Conservation (phyloP, 2,329 filamentous ascomycete species). For the Apiospora malaysiana region DNA sequence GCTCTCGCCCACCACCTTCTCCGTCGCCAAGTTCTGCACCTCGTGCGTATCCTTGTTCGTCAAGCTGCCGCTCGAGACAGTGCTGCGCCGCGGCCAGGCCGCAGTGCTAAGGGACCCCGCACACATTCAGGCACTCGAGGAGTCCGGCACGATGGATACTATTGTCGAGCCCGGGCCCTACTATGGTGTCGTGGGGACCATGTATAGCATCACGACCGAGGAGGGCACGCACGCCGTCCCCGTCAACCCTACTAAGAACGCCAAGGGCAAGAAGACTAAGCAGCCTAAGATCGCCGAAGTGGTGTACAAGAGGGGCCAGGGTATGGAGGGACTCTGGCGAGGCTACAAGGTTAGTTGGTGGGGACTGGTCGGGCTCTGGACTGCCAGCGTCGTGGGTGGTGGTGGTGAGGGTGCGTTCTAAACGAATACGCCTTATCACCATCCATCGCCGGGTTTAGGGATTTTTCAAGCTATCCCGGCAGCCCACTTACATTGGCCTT, state of each 20-base stretch:
- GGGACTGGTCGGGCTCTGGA: constrained; percentile 77
- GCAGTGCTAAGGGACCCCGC: constrained; percentile 65
- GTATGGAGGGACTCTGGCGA: constrained; percentile 70
- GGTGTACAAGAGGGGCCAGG: constrained; percentile 66
- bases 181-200: constrained; percentile 85
- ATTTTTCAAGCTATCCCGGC: neutral
- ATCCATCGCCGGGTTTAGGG: neutral
- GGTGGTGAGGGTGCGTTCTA: constrained; percentile 67
- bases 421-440: neutral
- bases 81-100: constrained; percentile 87
- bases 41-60: constrained; percentile 82
- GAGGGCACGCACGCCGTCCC: constrained; percentile 70
- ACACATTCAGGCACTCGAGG: constrained; percentile 56
- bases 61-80: constrained; percentile 89
- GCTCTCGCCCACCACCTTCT: constrained; percentile 81
- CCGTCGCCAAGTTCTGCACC: constrained; percentile 79
- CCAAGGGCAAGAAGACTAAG: constrained; percentile 38
- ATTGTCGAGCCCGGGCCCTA: constrained; percentile 84
- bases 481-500: too few species aligned
- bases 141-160: constrained; percentile 62
- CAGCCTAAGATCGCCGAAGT: constrained; percentile 45
- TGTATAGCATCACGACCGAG: constrained; percentile 84
- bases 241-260: constrained; percentile 38
- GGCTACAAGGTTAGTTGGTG: constrained; percentile 82
- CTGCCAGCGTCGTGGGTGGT: constrained; percentile 66